Conservation (phyloP, 441 rosid genomes). For the Capsella rubella region DNA sequence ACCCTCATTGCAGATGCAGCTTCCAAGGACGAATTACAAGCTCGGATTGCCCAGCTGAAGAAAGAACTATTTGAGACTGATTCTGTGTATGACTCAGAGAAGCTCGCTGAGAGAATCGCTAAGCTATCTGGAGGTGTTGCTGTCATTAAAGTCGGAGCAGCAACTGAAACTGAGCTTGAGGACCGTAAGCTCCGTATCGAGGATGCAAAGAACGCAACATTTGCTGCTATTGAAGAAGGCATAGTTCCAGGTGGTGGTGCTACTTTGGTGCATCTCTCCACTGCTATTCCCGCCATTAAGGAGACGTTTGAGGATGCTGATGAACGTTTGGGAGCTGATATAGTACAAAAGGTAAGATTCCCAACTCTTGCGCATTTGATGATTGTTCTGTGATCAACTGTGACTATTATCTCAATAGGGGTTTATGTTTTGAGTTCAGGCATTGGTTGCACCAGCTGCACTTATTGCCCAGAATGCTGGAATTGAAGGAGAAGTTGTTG, state of each 20-base stretch:
- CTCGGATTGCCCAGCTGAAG: slow-evolving; percentile 81
- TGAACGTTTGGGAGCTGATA: slow-evolving; percentile 89
- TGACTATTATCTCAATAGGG: not conserved
- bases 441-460: slow-evolving; percentile 81
- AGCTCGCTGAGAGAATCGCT: slow-evolving; percentile 94
- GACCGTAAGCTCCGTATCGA: slow-evolving; percentile 93
- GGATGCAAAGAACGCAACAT: slow-evolving; percentile 96
- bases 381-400: not conserved
- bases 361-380: not conserved
- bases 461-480: slow-evolving; percentile 97
- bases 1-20: slow-evolving; percentile 94
- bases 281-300: slow-evolving; percentile 70
- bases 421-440: slow-evolving; percentile 48
- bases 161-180: slow-evolving; percentile 98
- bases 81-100: slow-evolving; percentile 82
- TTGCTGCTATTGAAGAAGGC: slow-evolving; percentile 97
- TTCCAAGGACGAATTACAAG: slow-evolving; percentile 86
- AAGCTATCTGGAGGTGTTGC: slow-evolving; percentile 97
- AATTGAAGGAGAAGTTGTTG: slow-evolving; percentile 92
- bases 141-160: slow-evolving; percentile 95
- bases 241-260: slow-evolving; percentile 98
- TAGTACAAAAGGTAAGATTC: slow-evolving; percentile 82
- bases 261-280: slow-evolving; percentile 81
- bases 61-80: slow-evolving; percentile 89
- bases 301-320: slow-evolving; percentile 75